Evolutionary conservation across 306 rosid species (phyloP), one percentile per base, ranked within the genome.

Genomic region (Begonia fuchsioides): DNA sequence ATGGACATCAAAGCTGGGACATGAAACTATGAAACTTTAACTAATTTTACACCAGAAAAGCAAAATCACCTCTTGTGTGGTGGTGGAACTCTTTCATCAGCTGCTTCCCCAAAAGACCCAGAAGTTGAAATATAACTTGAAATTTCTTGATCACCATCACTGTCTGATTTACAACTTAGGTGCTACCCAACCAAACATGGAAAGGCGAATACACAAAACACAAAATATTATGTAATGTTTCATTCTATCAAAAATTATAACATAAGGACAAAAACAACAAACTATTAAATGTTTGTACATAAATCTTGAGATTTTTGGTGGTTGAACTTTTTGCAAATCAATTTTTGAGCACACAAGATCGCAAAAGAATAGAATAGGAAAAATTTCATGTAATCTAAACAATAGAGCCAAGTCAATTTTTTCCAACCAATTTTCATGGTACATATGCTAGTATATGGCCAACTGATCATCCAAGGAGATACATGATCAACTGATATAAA

Each of bases 41-140:
- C 32, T 20, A 41, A 41, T 13, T 10, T 41, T 10, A 41, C 44
- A 41, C 44, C 44, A 41, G 5, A 5, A 6, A 41, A 41, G 11
- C 3, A 10, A 41, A 13, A 47, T 60, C 43, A 56, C 84, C 84
- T 80, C 20, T 62, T 64, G 62, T 65, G 61, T 39, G 80, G 56
- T n/a, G 40, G 38, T 12, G 6, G 55, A 49, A 60, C 72, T 56
- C 60, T 72, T 45, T 61, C 70, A 44, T 69, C 57, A 52, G 59
- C 56, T 64, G 63, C 57, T 44, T 62, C 68, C 62, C 44, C 54
- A 47, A 57, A 56, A 48, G 62, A 65, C 50, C 58, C 35, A 46
- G 54, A 38, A 53, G 58, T 62, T 12, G 79, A 53, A 54, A 53
- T 47, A 54, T 40, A 46, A 61, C 68, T 67, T 5, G 60, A 54